Base-by-base conservation (phyloP, 2,329 filamentous ascomycete genomes). In the Periconia sp. region DNA sequence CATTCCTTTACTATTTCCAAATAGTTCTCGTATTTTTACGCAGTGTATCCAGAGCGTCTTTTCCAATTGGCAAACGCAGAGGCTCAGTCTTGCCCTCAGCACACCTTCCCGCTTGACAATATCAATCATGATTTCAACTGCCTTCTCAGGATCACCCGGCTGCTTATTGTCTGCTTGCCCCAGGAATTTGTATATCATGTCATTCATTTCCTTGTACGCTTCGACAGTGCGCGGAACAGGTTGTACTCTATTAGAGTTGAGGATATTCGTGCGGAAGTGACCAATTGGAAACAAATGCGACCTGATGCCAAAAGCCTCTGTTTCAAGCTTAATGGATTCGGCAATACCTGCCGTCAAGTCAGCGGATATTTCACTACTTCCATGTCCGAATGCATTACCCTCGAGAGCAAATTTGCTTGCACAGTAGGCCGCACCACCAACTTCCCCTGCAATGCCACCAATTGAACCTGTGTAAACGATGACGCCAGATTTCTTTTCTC, bases 251-350 rank as follows among this genome's bases (percentile, higher is more conserved):
- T 63, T 53, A 45, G 61, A 55, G 33, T 56, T 47, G 2, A 75
- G 50, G 3, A 74, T 41, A 8, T 63, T 61, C 0, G 71, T 75
- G 10, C 72, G 68, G 61, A 72, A 74, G 41, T 58, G 54, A 3
- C 75, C 76, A 0, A 71, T 74, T 51, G 76, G 72, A 31, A 79
- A 55, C 6, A 74, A 63, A 41, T 64, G 60, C 43, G 69, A 62
- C 19, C 59, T 59, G 56, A 77, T 74, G 6, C 68, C 66, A 52
- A 76, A 66, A 2, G 54, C 52, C 15, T 55, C 56, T n/a, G 72
- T 52, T 57, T 77, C 73, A 23, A 65, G 67, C 44, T 20, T 60
- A 52, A 51, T 60, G 20, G 50, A 57, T 40, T 62, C 71, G 53
- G 27, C 49, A 7, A 50, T 40, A 45, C 43, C 43, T 45, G 5